Conservation (phyloP, 2,329 filamentous ascomycete genomes). For the Scytalidium sp. region DNA sequence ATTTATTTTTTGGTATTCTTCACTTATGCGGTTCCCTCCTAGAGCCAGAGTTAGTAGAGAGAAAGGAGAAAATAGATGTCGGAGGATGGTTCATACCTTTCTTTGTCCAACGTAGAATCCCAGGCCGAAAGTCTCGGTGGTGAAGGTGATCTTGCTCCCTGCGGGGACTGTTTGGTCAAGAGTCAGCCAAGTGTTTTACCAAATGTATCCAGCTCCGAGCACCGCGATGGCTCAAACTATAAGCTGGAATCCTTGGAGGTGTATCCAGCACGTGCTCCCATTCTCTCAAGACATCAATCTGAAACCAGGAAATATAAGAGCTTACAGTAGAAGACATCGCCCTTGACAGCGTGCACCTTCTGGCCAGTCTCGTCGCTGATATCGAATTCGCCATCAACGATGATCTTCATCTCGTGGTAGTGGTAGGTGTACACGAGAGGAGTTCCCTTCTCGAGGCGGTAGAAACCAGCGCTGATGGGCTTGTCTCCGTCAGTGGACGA, state of each 20-base stretch:
- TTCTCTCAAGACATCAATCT: not conserved
- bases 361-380: conserved; percentile 57
- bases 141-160: conserved; percentile 31
- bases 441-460: conserved; percentile 59
- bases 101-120: conserved; percentile 31
- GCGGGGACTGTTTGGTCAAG: conserved; percentile 24
- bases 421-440: conserved; percentile 61
- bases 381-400: conserved; percentile 58
- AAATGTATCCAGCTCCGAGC: too few relatives aligned
- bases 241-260: too few relatives aligned
- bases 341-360: conserved; percentile 53
- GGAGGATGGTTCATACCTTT: conserved; percentile 24
- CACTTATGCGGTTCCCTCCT: too few relatives aligned
- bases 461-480: conserved; percentile 58
- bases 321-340: conserved; percentile 59
- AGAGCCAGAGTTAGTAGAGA: too few relatives aligned
- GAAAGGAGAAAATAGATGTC: too few relatives aligned
- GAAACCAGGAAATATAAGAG: not conserved
- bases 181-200: too few relatives aligned
- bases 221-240: too few relatives aligned
- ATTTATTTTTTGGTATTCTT: too few relatives aligned
- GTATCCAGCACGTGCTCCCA: too few relatives aligned
- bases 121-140: conserved; percentile 28
- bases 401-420: conserved; percentile 68
- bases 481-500: conserved; percentile 47